These are phyloP conservation scores for Lentinula guzmanii DNA, from an alignment of 768 basidiomycete genomes.

Conservation along the genomic window DNA sequence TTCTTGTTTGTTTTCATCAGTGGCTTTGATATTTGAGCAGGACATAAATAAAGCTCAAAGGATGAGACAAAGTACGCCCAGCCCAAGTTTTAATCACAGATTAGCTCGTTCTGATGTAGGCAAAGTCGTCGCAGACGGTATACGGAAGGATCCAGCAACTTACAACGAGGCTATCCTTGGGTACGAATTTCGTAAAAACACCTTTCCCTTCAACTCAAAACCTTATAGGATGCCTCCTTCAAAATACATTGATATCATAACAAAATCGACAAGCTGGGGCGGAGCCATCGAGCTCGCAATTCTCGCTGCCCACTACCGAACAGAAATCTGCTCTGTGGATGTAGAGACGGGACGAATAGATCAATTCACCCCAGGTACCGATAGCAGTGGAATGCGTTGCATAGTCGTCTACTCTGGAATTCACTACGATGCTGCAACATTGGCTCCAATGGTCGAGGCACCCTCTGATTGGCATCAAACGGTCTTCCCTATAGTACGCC, in stretches of 20 bases:
- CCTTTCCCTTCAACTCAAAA: slow-evolving; percentile 1
- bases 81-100: background rate
- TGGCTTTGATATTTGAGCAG: slow-evolving; percentile 83
- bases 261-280: slow-evolving; percentile 81
- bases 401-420: slow-evolving; percentile 93
- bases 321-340: slow-evolving; percentile 88
- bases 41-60: slow-evolving; percentile 61
- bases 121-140: slow-evolving; percentile 80
- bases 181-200: slow-evolving; percentile 30
- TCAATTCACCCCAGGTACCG: slow-evolving; percentile 57
- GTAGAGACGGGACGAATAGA: slow-evolving; percentile 91
- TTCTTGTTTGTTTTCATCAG: slow-evolving; percentile 86
- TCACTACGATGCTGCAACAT: slow-evolving; percentile 88
- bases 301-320: slow-evolving; percentile 72
- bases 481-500: slow-evolving; percentile 57
- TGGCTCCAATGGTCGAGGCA: slow-evolving; percentile 72
- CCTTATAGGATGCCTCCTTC: slow-evolving; percentile 40
- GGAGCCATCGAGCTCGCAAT: slow-evolving; percentile 92
- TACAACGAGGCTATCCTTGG: slow-evolving; percentile 88
- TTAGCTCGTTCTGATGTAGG: background rate
- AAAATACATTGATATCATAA: slow-evolving; percentile 78
- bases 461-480: slow-evolving; percentile 89
- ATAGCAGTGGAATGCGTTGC: slow-evolving; percentile 41
- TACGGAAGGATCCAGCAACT: slow-evolving; percentile 59
- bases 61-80: slow-evolving; percentile 65